Evolutionary conservation across 2,329 filamentous ascomycete species (phyloP), one percentile per base, ranked within the genome.

Genomic region (Phaeosphaeria sp.): DNA sequence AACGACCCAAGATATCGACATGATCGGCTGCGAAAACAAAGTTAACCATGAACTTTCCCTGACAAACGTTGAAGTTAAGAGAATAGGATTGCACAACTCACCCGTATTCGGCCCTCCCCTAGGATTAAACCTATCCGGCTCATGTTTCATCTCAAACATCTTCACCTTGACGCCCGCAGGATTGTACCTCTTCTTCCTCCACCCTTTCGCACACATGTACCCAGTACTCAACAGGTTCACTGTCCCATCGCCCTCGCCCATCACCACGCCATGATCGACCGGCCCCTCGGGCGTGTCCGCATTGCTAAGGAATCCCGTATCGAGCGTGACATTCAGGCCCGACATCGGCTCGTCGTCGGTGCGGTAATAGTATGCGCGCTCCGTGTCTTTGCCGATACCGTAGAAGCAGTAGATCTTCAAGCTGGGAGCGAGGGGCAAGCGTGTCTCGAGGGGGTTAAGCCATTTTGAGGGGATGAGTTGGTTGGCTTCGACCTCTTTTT

Each of bases 351-450:
- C 87, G 11, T 82, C 80, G 46, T 94, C 91, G 43, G 87, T 82
- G 30, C 90, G 89, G 78, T 99, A 99, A 76, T 91, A 99, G 76
- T 98, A 99, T 17, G 89, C 89, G 55, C 94, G 87, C 78, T 99
- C 94, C 0, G 94, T 98, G 3, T 91, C 90, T 75, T 98, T 99
- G 2, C 94, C 94, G 3, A 97, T 88, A 20, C 91, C 95, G 74
- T 99, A 98, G 81, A 99, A 98, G 79, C 95, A 98, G 79, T 93
- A 98, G 13, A 99, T 92, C 75, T 97, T 97, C 71, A 99, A 82
- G 71, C 87, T 91, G 0, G 95, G 94, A 1, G 95, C 94, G 20
- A 92, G 83, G 0, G 95, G 95, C 0, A 98, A 83, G 1, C 94
- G 86, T 0, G 92, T 91, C 76, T 98, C 94, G 0, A 98, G 86